These are phyloP conservation scores for Lathyrus oleraceus DNA, from an alignment of 306 rosid genomes.

Conservation along the genomic window DNA sequence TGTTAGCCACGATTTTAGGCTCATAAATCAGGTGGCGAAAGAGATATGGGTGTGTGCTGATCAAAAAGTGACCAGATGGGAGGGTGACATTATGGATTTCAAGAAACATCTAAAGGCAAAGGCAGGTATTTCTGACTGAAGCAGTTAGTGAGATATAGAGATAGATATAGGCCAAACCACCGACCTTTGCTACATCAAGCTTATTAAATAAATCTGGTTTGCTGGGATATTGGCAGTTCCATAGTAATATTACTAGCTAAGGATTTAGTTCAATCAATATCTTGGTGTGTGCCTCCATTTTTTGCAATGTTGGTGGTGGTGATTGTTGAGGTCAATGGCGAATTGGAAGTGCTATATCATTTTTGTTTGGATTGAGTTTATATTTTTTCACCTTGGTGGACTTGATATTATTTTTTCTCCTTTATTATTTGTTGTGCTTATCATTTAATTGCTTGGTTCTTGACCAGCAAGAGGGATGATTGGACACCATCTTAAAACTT, in stretches of 20 bases:
- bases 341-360: constrained; percentile 32
- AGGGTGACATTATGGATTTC: constrained; percentile 89
- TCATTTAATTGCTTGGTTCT: constrained; percentile 36
- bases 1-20: constrained; percentile 97
- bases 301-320: neutral
- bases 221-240: neutral
- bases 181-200: neutral
- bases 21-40: constrained; percentile 91
- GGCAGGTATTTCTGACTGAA: constrained; percentile 71
- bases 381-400: constrained; percentile 22
- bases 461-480: constrained; percentile 40
- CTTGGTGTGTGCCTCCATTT: constrained; percentile 26
- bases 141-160: constrained; percentile 5
- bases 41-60: constrained; percentile 96
- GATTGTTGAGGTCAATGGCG: constrained; percentile 31
- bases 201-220: constrained; percentile 16
- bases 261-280: neutral
- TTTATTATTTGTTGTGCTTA: neutral
- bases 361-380: constrained; percentile 41
- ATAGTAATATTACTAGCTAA: constrained; percentile 2
- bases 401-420: constrained; percentile 28
- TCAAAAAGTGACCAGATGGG: constrained; percentile 82
- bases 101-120: constrained; percentile 76
- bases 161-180: constrained; percentile 10
- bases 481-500: constrained; percentile 21